phyloP scores from a whole-genome alignment of 2,329 filamentous ascomycete species.

The Cladosporium sp. region DNA sequence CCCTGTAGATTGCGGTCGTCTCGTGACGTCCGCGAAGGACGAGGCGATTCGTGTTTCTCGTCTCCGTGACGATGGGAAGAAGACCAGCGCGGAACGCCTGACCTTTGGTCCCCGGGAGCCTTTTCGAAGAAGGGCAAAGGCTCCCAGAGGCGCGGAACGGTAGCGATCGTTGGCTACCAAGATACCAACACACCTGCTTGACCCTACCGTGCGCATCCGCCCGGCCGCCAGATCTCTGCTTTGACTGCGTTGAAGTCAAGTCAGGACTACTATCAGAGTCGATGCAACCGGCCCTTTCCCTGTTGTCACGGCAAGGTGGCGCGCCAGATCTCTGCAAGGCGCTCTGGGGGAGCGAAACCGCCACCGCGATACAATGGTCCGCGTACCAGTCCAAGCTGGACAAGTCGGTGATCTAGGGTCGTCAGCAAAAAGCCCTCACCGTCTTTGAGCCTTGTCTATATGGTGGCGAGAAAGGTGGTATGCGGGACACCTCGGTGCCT shows the following conservation, averaged over 20 bases:
- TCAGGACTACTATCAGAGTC: neutral
- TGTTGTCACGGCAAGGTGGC: neutral
- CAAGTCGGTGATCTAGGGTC: neutral
- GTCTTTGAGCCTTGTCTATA: neutral
- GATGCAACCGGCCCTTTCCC: neutral
- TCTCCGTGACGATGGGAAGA: neutral
- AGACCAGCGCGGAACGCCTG: no score
- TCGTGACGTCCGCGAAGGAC: neutral
- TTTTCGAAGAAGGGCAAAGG: neutral
- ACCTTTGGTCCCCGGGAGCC: no score
- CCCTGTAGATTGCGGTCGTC: neutral
- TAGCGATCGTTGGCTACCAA: slow-evolving; percentile 1
- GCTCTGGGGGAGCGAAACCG: neutral
- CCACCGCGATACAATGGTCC: neutral
- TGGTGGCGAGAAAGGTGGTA: neutral
- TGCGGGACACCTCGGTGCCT: no score
- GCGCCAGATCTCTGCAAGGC: neutral
- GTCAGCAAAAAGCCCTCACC: neutral
- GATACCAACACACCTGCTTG: neutral
- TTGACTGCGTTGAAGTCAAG: neutral
- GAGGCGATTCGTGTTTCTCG: neutral
- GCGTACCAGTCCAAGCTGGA: neutral
- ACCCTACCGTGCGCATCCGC: neutral
- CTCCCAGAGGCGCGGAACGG: neutral
- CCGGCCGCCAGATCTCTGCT: neutral